These are phyloP conservation scores for Spathaspora hagerdaliae DNA, from an alignment of 805 yeast genomes.

Conservation along the genomic window DNA sequence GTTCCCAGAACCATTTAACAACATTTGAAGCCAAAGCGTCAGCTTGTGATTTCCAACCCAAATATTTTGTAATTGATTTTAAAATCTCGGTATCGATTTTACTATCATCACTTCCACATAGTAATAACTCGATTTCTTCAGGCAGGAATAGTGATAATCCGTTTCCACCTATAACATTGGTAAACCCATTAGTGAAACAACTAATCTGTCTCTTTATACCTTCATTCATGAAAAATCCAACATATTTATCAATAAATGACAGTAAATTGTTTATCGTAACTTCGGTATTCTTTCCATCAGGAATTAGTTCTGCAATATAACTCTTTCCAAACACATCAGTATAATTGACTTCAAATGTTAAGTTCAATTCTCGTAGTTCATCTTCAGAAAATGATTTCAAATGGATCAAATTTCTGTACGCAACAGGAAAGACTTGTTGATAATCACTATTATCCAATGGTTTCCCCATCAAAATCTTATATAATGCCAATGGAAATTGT, in stretches of 20 bases:
- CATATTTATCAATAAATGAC: slow-evolving; percentile 60
- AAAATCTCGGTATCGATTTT: slow-evolving; percentile 64
- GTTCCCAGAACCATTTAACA: slow-evolving; percentile 86
- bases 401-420: slow-evolving; percentile 38
- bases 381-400: slow-evolving; percentile 21
- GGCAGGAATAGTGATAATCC: slow-evolving; percentile 78
- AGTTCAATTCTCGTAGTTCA: slow-evolving; percentile 41
- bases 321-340: slow-evolving; percentile 44
- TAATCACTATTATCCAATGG: slow-evolving; percentile 62
- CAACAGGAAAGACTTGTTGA: slow-evolving; percentile 61
- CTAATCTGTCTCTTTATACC: slow-evolving; percentile 50
- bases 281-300: slow-evolving; percentile 48
- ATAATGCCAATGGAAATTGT: slow-evolving; percentile 69
- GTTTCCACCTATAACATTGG: slow-evolving; percentile 72
- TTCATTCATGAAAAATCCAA: slow-evolving; percentile 55
- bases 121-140: slow-evolving; percentile 71
- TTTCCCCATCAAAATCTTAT: slow-evolving; percentile 63
- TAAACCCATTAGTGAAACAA: slow-evolving; percentile 68
- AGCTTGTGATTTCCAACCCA: slow-evolving; percentile 50
- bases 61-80: slow-evolving; percentile 68
- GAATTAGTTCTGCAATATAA: slow-evolving; percentile 48
- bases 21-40: slow-evolving; percentile 36
- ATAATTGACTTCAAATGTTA: slow-evolving; percentile 60
- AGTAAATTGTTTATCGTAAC: slow-evolving; percentile 61
- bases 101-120: slow-evolving; percentile 71